These are phyloP conservation scores for Fusarium sarcochroum DNA, from an alignment of 2,329 filamentous ascomycete species.

Conservation along the genomic window DNA sequence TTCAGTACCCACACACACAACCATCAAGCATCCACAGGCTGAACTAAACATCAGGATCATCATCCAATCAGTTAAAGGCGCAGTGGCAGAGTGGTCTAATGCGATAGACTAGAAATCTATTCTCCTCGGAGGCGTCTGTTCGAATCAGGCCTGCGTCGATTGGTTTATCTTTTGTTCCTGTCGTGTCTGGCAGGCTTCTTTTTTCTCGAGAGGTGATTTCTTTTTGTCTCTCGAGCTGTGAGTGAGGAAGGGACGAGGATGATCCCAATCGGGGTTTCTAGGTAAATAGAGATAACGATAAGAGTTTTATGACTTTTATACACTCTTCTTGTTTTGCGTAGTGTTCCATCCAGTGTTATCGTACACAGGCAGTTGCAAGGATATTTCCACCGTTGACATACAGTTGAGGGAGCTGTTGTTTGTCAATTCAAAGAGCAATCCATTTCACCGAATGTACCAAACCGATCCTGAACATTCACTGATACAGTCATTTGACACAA, in stretches of 20 bases:
- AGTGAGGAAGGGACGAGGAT: too few relatives aligned
- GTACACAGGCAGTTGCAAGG: too few relatives aligned
- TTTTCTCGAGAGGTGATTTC: background rate
- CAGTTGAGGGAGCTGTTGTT: too few relatives aligned
- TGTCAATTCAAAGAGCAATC: too few relatives aligned
- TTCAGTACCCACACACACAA: constrained; percentile 8
- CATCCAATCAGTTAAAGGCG: constrained; percentile 39
- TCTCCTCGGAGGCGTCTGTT: constrained; percentile 44
- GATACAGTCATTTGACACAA: background rate
- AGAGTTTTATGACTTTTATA: too few relatives aligned
- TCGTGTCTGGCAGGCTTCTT: background rate
- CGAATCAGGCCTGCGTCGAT: constrained; percentile 44
- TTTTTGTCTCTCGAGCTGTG: too few relatives aligned
- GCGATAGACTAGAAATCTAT: constrained; percentile 46
- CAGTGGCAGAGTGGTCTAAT: constrained; percentile 45
- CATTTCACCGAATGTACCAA: too few relatives aligned
- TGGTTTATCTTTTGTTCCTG: constrained; percentile 8
- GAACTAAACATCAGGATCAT: background rate
- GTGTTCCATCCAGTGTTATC: too few relatives aligned
- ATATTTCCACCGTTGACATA: too few relatives aligned
- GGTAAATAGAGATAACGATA: too few relatives aligned
- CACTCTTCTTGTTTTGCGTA: too few relatives aligned
- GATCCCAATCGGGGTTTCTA: background rate
- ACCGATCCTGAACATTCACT: background rate
- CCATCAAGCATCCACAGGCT: background rate